These are phyloP conservation scores for Smallanthus sonchifolius DNA, from an alignment of 129 eudicot species.

Conservation along the genomic window DNA sequence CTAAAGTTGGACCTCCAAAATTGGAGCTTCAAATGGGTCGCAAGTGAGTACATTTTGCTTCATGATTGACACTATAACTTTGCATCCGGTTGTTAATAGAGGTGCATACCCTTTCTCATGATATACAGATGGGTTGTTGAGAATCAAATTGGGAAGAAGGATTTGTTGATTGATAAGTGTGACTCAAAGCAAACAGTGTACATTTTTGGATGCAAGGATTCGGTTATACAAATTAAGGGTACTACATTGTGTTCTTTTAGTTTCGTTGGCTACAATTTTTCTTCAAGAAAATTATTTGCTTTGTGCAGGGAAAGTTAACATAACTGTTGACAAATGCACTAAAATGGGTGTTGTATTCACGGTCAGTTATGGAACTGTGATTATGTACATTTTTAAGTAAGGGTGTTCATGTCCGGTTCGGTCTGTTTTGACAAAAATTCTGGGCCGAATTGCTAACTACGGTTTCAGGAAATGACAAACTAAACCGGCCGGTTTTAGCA, in stretches of 20 bases:
- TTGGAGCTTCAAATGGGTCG: slow-evolving; percentile 99
- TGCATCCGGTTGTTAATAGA: neutral
- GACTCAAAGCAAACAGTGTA: slow-evolving; percentile 87
- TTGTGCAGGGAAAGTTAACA: slow-evolving; percentile 24
- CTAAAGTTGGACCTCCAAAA: slow-evolving; percentile 81
- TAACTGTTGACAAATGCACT: slow-evolving; percentile 93
- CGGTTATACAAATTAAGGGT: slow-evolving; percentile 91
- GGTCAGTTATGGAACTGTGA: too few relatives aligned
- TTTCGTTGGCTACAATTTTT: slow-evolving; percentile 1
- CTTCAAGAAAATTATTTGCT: neutral
- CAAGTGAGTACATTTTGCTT: slow-evolving; percentile 59
- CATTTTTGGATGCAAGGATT: slow-evolving; percentile 85
- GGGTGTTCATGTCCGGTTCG: neutral
- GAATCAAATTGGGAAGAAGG: slow-evolving; percentile 80
- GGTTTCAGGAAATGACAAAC: neutral
- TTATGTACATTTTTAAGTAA: neutral
- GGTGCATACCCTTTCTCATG: slow-evolving; percentile 2
- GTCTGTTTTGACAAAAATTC: neutral
- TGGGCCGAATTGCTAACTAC: neutral
- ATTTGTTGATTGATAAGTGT: slow-evolving; percentile 74
- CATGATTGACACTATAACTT: neutral
- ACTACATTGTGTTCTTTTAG: neutral
- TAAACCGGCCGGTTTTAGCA: neutral
- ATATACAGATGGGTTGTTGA: slow-evolving; percentile 88
- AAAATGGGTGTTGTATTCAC: slow-evolving; percentile 82